Percentiles rank a stretch among this genome's conserved stretches.
These are phyloP conservation scores for Corymbia calophylla DNA, from an alignment of 441 rosid species.

Conservation along the genomic window DNA sequence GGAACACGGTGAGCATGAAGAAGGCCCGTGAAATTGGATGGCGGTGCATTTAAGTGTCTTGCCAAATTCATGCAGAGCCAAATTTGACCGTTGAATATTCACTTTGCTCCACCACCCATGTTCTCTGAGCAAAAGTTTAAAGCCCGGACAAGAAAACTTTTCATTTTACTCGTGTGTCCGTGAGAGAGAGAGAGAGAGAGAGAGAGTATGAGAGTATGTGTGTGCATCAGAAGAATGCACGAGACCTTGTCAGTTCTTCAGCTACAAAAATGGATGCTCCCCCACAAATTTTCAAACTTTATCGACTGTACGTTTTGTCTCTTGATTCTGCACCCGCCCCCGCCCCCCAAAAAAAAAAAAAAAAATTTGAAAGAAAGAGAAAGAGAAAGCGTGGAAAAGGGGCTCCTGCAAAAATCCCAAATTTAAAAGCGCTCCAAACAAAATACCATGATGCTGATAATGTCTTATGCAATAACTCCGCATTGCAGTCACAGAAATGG, in stretches of 20 bases:
- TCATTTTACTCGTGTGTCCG: neutral
- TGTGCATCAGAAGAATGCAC: constrained; percentile 15
- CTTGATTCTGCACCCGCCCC: neutral
- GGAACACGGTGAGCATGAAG: neutral
- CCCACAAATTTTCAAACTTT: neutral
- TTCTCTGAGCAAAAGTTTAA: neutral
- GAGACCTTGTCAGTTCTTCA: constrained; percentile 17
- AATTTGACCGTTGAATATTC: neutral
- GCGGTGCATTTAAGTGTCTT: neutral
- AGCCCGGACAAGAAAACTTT: neutral
- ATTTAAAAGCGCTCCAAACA: neutral
- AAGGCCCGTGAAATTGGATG: neutral
- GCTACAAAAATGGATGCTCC: constrained; percentile 17
- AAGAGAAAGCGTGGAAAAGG: too few relatives aligned
- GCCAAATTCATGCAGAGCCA: neutral
- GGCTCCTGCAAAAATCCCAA: neutral
- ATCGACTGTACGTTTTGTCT: constrained; percentile 23
- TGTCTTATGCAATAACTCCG: constrained; percentile 31
- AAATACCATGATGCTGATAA: constrained; percentile 22
- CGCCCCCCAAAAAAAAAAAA: too few relatives aligned
- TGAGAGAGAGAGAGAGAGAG: neutral
- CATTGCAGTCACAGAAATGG: constrained; percentile 11
- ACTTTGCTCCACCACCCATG: neutral
- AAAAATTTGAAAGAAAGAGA: neutral
- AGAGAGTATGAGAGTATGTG: constrained; percentile 16